Evolutionary conservation across 345 rosid species (phyloP).

Genomic region (Populus simonii): DNA sequence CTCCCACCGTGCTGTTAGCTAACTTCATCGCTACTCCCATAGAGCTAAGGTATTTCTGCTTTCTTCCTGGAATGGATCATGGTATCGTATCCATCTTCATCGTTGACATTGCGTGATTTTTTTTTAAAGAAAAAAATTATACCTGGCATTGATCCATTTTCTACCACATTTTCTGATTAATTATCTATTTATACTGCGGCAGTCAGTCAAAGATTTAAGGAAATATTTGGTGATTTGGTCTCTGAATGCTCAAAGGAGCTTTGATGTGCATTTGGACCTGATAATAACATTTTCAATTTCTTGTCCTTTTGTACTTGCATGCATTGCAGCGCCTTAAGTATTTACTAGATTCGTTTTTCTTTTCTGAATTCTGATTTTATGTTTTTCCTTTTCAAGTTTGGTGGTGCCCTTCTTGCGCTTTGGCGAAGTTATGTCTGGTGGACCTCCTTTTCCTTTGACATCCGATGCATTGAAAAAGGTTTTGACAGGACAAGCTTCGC

Average conservation of each 20-base stretch:
- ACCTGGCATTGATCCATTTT: not conserved
- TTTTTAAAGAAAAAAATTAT: too few species aligned
- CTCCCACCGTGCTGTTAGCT: constrained; percentile 81
- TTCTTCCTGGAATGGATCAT: not conserved
- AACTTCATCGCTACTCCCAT: constrained; percentile 86
- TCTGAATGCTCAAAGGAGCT: not conserved
- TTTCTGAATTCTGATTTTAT: constrained; percentile 20
- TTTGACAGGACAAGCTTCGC: constrained; percentile 80
- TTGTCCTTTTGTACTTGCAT: not conserved
- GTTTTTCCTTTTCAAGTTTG: constrained; percentile 47
- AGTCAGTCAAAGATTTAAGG: not conserved
- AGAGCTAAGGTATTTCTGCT: constrained; percentile 62
- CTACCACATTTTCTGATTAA: not conserved
- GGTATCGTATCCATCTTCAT: not conserved
- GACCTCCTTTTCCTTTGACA: constrained; percentile 82
- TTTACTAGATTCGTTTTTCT: not conserved
- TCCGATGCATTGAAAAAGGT: constrained; percentile 89
- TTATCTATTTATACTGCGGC: too few species aligned
- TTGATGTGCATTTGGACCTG: not conserved
- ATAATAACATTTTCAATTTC: not conserved
- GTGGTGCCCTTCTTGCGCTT: constrained; percentile 90
- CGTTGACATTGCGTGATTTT: not conserved
- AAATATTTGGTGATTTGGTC: not conserved
- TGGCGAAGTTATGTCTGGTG: constrained; percentile 71
- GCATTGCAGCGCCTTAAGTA: not conserved